Conservation (phyloP, 2,329 filamentous ascomycete genomes). For the Trematosphaeria pertusa region DNA sequence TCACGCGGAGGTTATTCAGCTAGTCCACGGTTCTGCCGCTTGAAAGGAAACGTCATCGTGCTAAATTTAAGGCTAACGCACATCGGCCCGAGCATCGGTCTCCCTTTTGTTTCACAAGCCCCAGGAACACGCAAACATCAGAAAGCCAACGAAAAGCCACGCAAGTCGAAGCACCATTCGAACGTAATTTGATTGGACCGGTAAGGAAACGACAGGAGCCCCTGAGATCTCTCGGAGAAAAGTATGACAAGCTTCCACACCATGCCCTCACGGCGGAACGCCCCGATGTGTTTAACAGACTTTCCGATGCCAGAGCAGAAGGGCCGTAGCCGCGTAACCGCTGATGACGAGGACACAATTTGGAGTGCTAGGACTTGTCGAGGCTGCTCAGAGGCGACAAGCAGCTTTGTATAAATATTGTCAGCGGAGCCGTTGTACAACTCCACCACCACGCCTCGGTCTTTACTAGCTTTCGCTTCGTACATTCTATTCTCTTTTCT, state of each 20-base stretch:
- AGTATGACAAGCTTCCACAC: conserved; percentile 2
- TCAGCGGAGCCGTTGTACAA: background rate
- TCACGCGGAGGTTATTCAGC: too few relatives aligned
- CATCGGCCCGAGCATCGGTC: conserved; percentile 6
- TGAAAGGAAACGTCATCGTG: too few relatives aligned
- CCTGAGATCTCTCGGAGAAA: conserved; percentile 1
- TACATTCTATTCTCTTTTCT: background rate
- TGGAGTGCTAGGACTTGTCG: too few relatives aligned
- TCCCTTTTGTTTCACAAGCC: conserved; percentile 19
- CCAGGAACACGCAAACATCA: conserved; percentile 17
- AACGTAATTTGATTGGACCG: conserved; percentile 1
- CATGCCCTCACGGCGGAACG: conserved; percentile 13
- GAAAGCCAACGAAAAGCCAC: conserved; percentile 6
- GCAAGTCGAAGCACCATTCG: conserved; percentile 5
- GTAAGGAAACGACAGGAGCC: background rate
- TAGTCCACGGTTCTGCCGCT: too few relatives aligned
- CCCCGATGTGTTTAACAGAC: conserved; percentile 10
- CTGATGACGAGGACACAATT: conserved; percentile 16
- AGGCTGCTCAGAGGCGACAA: too few relatives aligned
- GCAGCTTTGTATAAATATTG: too few relatives aligned
- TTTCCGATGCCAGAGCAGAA: conserved; percentile 7
- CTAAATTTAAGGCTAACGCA: too few relatives aligned
- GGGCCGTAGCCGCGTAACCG: conserved; percentile 17
- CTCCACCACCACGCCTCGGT: conserved; percentile 7
- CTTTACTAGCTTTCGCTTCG: conserved; percentile 7